These are phyloP conservation scores for Suhomyces panamericanus DNA, from an alignment of 1,139 yeast genomes.

Conservation along the genomic window DNA sequence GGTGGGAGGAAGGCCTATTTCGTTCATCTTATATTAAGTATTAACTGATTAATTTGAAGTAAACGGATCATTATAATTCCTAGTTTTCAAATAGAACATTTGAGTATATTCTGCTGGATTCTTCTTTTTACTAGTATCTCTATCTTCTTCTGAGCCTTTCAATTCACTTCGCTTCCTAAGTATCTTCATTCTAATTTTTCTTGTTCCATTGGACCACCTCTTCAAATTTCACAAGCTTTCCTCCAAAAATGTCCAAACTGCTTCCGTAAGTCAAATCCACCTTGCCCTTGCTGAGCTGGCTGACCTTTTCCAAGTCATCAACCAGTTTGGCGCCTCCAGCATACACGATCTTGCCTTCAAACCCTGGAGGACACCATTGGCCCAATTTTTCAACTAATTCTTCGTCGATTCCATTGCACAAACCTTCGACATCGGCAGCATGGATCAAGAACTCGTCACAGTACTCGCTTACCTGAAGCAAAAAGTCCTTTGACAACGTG, in stretches of 20 bases:
- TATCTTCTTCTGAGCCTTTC: too few relatives aligned
- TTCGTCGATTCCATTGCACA: conserved; percentile 89
- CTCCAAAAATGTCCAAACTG: conserved; percentile 93
- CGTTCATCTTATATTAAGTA: too few relatives aligned
- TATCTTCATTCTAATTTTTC: background rate
- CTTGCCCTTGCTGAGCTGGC: conserved; percentile 66
- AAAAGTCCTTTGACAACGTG: conserved; percentile 53
- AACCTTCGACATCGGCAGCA: conserved; percentile 98
- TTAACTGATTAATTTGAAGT: too few relatives aligned
- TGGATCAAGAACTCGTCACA: conserved; percentile 89
- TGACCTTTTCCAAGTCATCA: conserved; percentile 65
- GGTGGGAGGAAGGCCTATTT: too few relatives aligned
- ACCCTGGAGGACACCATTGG: conserved; percentile 66
- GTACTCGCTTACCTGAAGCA: conserved; percentile 55
- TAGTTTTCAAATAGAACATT: too few relatives aligned
- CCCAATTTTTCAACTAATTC: conserved; percentile 69
- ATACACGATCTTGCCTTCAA: conserved; percentile 74
- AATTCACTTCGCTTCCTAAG: too few relatives aligned
- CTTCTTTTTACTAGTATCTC: too few relatives aligned
- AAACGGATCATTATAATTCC: too few relatives aligned
- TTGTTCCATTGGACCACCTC: conserved; percentile 77
- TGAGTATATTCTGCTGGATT: too few relatives aligned
- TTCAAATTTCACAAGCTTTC: conserved; percentile 67
- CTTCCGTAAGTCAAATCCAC: conserved; percentile 94
- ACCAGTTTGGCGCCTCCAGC: conserved; percentile 94